phyloP scores from a whole-genome alignment of 768 basidiomycete species.

The Hygrophorus russula region DNA sequence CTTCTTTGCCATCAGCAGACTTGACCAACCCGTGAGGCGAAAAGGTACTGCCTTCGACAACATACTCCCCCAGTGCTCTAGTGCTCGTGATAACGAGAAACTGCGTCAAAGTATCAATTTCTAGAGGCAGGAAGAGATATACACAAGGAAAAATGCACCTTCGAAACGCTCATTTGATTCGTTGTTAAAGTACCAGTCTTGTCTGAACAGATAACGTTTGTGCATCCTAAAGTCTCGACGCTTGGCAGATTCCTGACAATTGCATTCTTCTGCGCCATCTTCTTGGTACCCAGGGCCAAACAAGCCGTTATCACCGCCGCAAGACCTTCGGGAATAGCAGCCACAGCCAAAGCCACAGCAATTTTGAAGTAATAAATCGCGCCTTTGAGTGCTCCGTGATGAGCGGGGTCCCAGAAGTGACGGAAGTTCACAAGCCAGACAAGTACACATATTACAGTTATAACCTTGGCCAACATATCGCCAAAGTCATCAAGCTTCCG shows the following conservation, averaged over 20 bases:
- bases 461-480: conserved; percentile 95
- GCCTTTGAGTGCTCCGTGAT: conserved; percentile 83
- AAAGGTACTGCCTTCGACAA: conserved; percentile 88
- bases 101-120: conserved; percentile 22
- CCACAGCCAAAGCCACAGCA: conserved; percentile 96
- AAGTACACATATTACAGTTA: conserved; percentile 90
- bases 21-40: conserved; percentile 72
- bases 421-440: conserved; percentile 97
- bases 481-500: conserved; percentile 98
- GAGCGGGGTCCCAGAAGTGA: conserved; percentile 93
- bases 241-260: conserved; percentile 94
- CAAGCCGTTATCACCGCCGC: conserved; percentile 98
- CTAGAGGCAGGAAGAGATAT: not conserved
- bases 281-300: conserved; percentile 92
- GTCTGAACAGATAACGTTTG: conserved; percentile 97
- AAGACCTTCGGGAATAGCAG: conserved; percentile 97
- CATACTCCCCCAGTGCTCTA: conserved; percentile 49
- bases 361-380: conserved; percentile 99
- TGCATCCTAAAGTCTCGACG: conserved; percentile 95
- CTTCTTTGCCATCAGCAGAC: conserved; percentile 52
- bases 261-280: conserved; percentile 98
- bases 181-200: conserved; percentile 96
- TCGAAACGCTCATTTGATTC: conserved; percentile 94
- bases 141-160: conserved; percentile 28
- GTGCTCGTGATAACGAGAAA: conserved; percentile 59